phyloP scores from a whole-genome alignment of 306 rosid genomes.

The Albizia julibrissin region DNA sequence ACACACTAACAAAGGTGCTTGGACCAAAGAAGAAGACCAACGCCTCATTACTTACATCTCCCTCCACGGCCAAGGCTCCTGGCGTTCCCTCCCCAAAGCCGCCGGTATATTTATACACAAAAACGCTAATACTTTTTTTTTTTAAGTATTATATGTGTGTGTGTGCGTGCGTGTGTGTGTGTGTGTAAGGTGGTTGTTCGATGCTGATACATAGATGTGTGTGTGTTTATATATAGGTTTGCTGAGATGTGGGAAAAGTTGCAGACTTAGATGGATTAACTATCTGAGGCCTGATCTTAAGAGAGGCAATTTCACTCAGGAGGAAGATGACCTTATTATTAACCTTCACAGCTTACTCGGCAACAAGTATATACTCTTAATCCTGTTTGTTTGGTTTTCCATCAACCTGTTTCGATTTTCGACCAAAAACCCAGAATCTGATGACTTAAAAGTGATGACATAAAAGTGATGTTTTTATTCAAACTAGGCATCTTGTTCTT shows the following conservation, averaged over 20 bases:
- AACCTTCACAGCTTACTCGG: constrained; percentile 77
- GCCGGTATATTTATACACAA: constrained; percentile 41
- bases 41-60: constrained; percentile 70
- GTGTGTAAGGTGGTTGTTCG: no score
- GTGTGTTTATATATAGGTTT: constrained; percentile 53
- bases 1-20: constrained; percentile 79
- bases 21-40: constrained; percentile 78
- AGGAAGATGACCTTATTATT: constrained; percentile 77
- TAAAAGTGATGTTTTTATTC: not conserved
- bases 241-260: constrained; percentile 78
- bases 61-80: constrained; percentile 67
- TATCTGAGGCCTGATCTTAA: constrained; percentile 76
- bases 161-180: no score
- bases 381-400: not conserved
- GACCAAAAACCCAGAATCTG: not conserved
- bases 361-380: constrained; percentile 52
- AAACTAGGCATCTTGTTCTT: not conserved
- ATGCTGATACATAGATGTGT: not conserved
- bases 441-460: not conserved
- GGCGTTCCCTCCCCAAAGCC: constrained; percentile 78
- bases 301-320: constrained; percentile 72
- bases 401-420: not conserved
- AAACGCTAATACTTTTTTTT: no score
- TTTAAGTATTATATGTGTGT: no score
- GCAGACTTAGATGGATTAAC: constrained; percentile 77